Percentiles rank a stretch among this genome's conserved stretches.
phyloP scores from a whole-genome alignment of 257 asterid genomes.

The Solanum commersonii region DNA sequence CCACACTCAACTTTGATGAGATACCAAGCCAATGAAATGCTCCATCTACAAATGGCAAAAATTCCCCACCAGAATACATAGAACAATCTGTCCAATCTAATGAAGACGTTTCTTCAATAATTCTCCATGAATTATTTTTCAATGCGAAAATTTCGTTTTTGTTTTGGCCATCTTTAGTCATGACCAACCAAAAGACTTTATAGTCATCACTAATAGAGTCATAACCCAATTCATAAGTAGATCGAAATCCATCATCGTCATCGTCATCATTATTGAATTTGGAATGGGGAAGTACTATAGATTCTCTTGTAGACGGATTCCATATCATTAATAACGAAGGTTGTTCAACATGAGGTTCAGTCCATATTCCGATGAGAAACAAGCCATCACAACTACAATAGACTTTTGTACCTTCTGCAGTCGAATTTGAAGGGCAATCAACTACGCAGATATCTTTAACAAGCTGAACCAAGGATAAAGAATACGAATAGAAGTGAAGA shows the following conservation, averaged over 20 bases:
- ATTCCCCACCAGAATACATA: not conserved
- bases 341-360: too few relatives aligned
- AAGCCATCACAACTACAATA: too few relatives aligned
- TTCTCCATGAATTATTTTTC: not conserved
- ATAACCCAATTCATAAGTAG: not conserved
- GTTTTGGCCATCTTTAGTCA: not conserved
- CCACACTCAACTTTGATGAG: not conserved
- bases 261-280: too few relatives aligned
- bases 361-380: too few relatives aligned
- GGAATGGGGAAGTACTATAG: too few relatives aligned
- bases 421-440: too few relatives aligned
- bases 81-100: not conserved
- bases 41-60: not conserved
- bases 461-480: not conserved
- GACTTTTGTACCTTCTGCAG: fast-evolving
- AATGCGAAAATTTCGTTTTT: not conserved
- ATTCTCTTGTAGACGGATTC: too few relatives aligned
- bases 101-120: not conserved
- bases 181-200: not conserved
- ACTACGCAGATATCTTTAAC: not conserved
- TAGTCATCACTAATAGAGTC: not conserved
- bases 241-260: too few relatives aligned
- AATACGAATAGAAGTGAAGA: not conserved
- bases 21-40: not conserved
- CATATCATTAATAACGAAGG: too few relatives aligned